Conservation (phyloP, 441 rosid genomes). For the Populus hybrid region DNA sequence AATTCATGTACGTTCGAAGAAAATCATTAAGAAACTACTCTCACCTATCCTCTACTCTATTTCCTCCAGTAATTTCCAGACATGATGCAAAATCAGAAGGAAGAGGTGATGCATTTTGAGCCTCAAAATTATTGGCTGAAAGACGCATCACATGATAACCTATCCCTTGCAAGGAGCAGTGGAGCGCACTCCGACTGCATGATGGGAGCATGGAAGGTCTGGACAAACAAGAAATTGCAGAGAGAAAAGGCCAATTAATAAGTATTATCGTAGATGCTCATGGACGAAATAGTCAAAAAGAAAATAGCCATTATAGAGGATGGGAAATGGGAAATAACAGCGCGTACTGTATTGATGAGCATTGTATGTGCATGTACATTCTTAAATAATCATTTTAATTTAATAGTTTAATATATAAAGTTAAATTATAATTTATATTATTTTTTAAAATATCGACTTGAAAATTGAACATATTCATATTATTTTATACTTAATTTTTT, state of each 20-base stretch:
- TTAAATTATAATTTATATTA: too few relatives aligned
- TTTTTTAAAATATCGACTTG: rapidly evolving
- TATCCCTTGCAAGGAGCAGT: too few relatives aligned
- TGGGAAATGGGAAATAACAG: not conserved
- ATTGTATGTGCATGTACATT: rapidly evolving
- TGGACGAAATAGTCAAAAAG: not conserved
- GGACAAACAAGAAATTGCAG: not conserved
- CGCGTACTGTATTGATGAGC: too few relatives aligned
- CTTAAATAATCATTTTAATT: too few relatives aligned
- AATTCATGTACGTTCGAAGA: not conserved
- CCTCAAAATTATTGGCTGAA: not conserved
- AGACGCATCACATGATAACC: not conserved
- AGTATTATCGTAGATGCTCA: too few relatives aligned
- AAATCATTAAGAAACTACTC: not conserved
- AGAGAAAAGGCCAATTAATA: not conserved
- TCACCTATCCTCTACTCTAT: not conserved
- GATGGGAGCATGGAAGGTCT: not conserved
- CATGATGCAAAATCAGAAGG: not conserved
- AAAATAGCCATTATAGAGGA: not conserved
- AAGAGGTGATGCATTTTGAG: not conserved
- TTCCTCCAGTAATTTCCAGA: not conserved
- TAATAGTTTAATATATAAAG: too few relatives aligned
- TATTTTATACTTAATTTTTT: too few relatives aligned
- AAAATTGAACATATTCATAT: too few relatives aligned
- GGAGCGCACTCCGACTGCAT: not conserved